phyloP scores from a whole-genome alignment of 495 filamentous ascomycete species.

The Xylaria curta region DNA sequence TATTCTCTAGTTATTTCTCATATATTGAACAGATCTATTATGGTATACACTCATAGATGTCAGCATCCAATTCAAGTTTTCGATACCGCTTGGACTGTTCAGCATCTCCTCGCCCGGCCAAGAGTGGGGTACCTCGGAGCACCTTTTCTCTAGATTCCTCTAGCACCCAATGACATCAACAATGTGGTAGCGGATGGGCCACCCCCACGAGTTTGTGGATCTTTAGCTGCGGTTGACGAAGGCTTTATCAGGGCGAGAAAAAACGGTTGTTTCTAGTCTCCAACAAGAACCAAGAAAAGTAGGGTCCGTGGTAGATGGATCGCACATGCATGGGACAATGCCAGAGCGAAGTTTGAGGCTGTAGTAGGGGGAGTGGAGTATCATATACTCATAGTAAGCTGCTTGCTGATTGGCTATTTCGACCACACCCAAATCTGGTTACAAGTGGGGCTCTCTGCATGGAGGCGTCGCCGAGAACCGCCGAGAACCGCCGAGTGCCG shows the following conservation, averaged over 20 bases:
- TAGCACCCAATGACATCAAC: constrained; percentile 16
- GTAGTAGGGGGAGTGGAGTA: constrained; percentile 11
- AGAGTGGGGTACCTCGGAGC: constrained; percentile 9
- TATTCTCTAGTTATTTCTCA: too few species aligned
- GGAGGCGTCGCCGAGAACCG: constrained; percentile 10
- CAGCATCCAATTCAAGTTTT: constrained; percentile 3
- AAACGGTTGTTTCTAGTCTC: constrained; percentile 6
- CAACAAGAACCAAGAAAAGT: constrained; percentile 10
- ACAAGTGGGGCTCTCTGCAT: background rate
- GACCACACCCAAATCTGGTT: background rate
- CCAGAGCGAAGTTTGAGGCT: constrained; percentile 12
- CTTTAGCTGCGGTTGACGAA: constrained; percentile 2
- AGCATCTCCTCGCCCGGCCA: background rate
- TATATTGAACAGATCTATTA: constrained; percentile 2
- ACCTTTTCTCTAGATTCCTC: background rate
- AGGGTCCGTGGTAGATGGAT: background rate
- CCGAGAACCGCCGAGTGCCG: constrained; percentile 27
- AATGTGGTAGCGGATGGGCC: background rate
- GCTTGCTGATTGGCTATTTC: constrained; percentile 1
- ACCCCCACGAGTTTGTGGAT: constrained; percentile 6
- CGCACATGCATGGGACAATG: background rate
- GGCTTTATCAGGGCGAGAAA: background rate
- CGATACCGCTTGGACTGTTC: background rate
- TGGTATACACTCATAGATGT: background rate
- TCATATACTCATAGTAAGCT: background rate